Percentiles rank a stretch among this genome's conserved stretches.
Evolutionary conservation across 2,329 filamentous ascomycete species (phyloP).

Genomic region (Alternaria solani): DNA sequence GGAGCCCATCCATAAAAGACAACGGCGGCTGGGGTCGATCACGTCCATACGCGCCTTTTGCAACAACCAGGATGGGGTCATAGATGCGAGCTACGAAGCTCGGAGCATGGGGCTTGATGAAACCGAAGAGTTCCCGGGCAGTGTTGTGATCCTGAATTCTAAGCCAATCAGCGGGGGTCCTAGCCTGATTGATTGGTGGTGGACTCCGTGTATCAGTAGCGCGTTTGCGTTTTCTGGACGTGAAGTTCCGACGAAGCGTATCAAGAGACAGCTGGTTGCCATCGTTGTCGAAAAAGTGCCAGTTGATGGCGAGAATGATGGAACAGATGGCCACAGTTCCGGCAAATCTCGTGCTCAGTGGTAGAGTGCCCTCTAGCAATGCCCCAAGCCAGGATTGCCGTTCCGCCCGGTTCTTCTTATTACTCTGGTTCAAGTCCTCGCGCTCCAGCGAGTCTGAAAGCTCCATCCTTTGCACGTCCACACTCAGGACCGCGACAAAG

Average conservation of each 20-base stretch:
- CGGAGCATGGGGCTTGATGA: conserved; percentile 74
- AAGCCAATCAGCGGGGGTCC: conserved; percentile 80
- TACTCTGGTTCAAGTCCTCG: conserved; percentile 40
- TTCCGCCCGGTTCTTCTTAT: conserved; percentile 59
- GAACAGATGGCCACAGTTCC: conserved; percentile 76
- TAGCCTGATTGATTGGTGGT: conserved; percentile 73
- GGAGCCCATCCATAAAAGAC: conserved; percentile 62
- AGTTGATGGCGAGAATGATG: conserved; percentile 76
- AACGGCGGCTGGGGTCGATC: conserved; percentile 59
- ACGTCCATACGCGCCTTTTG: conserved; percentile 72
- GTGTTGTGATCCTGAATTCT: conserved; percentile 80
- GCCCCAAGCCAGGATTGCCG: conserved; percentile 67
- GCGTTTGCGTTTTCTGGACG: conserved; percentile 34
- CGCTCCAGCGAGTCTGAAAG: conserved; percentile 73
- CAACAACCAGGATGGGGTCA: conserved; percentile 76
- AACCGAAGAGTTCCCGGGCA: conserved; percentile 76
- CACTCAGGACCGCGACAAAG: conserved; percentile 79
- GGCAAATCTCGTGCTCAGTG: conserved; percentile 76
- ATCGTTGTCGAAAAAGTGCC: conserved; percentile 76
- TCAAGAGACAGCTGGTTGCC: conserved; percentile 46
- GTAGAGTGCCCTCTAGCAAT: conserved; percentile 69
- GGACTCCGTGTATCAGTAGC: conserved; percentile 46
- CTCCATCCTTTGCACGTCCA: conserved; percentile 79
- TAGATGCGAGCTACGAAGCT: conserved; percentile 78
- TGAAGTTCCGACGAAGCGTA: conserved; percentile 27